Evolutionary conservation across 2,329 filamentous ascomycete species (phyloP).

Genomic region (Triangularia setosa): DNA sequence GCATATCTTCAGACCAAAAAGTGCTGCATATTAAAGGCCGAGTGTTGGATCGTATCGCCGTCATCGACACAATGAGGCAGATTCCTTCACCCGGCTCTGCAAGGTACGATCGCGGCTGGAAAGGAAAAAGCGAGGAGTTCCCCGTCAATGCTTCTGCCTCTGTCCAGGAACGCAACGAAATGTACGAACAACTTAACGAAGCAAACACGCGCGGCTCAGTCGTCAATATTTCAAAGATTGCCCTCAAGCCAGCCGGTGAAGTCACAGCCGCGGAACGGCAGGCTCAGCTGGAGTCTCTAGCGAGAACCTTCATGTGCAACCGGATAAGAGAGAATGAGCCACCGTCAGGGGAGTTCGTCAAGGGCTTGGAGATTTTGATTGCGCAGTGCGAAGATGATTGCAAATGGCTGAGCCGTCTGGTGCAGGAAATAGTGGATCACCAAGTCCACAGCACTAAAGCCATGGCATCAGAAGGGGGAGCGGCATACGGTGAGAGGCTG

Average conservation of each 20-base stretch:
- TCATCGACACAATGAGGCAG: not conserved
- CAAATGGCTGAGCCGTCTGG: not conserved
- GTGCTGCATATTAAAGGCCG: not conserved
- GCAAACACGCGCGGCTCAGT: too few species aligned
- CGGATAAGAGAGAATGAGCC: not conserved
- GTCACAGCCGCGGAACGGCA: not conserved
- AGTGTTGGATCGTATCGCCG: not conserved
- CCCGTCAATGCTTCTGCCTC: not conserved
- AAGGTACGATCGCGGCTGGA: too few species aligned
- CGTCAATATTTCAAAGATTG: too few species aligned
- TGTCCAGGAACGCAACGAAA: too few species aligned
- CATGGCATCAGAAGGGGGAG: not conserved
- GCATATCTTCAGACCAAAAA: not conserved
- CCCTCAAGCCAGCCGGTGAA: too few species aligned
- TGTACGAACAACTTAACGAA: too few species aligned
- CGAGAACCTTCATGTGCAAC: conserved; percentile 5
- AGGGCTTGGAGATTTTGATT: not conserved
- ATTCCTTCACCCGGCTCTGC: not conserved
- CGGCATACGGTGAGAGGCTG: not conserved
- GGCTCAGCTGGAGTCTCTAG: not conserved
- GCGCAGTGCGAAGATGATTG: not conserved
- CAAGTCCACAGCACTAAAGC: not conserved
- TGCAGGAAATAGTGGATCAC: not conserved
- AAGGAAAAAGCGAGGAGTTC: not conserved
- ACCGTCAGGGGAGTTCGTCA: not conserved